Evolutionary conservation across 2,329 filamentous ascomycete genomes (phyloP).

Genomic region (Scytalidium sp.): DNA sequence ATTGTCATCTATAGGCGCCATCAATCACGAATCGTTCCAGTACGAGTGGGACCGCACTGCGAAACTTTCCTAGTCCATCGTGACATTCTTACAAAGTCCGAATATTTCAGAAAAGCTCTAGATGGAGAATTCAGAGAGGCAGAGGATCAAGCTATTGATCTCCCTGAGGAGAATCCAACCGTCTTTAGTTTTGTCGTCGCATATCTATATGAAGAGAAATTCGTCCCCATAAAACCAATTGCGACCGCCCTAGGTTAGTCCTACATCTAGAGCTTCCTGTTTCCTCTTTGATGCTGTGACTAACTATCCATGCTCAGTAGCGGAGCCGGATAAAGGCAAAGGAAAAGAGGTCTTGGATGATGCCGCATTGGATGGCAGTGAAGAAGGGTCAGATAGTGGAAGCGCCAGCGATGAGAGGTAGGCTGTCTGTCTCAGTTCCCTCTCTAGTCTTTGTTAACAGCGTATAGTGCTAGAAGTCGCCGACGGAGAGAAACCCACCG

Average conservation of each 20-base stretch:
- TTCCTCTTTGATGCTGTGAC: neutral
- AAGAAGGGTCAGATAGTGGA: conserved; percentile 30
- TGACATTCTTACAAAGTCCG: conserved; percentile 41
- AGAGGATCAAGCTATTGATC: conserved; percentile 41
- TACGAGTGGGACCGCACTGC: conserved; percentile 41
- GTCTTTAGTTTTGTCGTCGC: conserved; percentile 50
- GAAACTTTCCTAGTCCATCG: conserved; percentile 47
- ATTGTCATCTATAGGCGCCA: conserved; percentile 34
- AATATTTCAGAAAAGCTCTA: conserved; percentile 48
- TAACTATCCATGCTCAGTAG: conserved; percentile 4
- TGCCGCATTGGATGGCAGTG: conserved; percentile 14
- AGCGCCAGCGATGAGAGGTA: conserved; percentile 34
- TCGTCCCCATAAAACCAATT: conserved; percentile 41
- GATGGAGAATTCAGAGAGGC: conserved; percentile 46
- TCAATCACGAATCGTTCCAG: conserved; percentile 41
- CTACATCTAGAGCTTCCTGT: neutral
- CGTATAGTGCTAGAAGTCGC: conserved; percentile 26
- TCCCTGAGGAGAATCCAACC: conserved; percentile 48
- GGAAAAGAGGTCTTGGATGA: conserved; percentile 36
- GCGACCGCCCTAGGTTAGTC: conserved; percentile 36
- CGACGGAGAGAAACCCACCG: conserved; percentile 30
- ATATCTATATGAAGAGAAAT: conserved; percentile 47
- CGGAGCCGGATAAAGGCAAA: conserved; percentile 34
- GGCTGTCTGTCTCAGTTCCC: neutral
- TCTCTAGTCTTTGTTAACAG: conserved; percentile 3